A percentile compares a stretch with the other conserved stretches of the same genome.
These are phyloP conservation scores for Apiospora koreana DNA, from an alignment of 2,329 filamentous ascomycete genomes.

Conservation along the genomic window DNA sequence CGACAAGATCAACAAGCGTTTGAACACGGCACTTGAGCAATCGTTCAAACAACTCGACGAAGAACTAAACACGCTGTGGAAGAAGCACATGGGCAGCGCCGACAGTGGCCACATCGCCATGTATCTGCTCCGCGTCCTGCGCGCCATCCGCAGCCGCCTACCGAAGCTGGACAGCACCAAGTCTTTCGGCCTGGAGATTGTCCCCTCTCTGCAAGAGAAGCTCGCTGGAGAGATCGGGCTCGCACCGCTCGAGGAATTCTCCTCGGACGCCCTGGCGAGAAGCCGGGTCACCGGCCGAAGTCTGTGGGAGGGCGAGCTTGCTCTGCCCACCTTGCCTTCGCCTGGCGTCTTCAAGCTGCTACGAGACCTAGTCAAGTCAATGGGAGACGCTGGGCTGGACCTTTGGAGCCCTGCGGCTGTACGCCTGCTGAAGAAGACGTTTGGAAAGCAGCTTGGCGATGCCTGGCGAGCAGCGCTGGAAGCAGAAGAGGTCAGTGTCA, in stretches of 20 bases:
- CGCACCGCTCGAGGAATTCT: constrained; percentile 50
- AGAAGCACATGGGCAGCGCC: constrained; percentile 43
- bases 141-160: constrained; percentile 71
- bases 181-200: constrained; percentile 59
- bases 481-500: constrained; percentile 17
- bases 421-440: constrained; percentile 57
- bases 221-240: constrained; percentile 57
- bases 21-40: constrained; percentile 56
- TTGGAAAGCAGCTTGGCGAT: constrained; percentile 52
- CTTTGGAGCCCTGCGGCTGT: constrained; percentile 78
- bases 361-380: constrained; percentile 61
- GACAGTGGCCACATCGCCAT: constrained; percentile 56
- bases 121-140: constrained; percentile 72
- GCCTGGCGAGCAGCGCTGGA: constrained; percentile 48
- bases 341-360: constrained; percentile 73
- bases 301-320: constrained; percentile 79
- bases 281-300: constrained; percentile 60
- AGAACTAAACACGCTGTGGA: constrained; percentile 54
- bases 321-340: constrained; percentile 77
- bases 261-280: constrained; percentile 40
- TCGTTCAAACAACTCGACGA: constrained; percentile 61
- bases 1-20: constrained; percentile 57
- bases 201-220: constrained; percentile 64
- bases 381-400: constrained; percentile 73
- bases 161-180: constrained; percentile 53